A percentile compares a stretch with the other conserved stretches of the same genome.
Evolutionary conservation across 257 asterid species (phyloP).

Genomic region (Misopates orontium): DNA sequence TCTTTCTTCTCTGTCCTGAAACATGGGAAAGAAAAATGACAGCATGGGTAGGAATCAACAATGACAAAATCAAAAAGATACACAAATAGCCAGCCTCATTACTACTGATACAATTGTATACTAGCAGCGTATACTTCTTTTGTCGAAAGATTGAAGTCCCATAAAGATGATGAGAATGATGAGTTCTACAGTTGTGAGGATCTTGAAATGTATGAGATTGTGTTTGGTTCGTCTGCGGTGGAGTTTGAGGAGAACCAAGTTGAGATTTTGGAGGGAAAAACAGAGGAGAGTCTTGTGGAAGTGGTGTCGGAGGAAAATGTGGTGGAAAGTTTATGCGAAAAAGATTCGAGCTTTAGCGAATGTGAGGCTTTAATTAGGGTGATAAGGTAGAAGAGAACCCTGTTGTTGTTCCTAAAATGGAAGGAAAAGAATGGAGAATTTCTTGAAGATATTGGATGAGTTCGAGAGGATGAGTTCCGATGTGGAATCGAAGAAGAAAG

Average conservation of each 20-base stretch:
- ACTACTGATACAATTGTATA: too few relatives aligned
- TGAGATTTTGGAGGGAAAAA: conserved; percentile 24
- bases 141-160: conserved; percentile 24
- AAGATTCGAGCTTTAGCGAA: conserved; percentile 1
- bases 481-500: conserved; percentile 31
- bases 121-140: conserved; percentile 20
- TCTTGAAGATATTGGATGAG: conserved; percentile 41
- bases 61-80: not conserved
- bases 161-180: conserved; percentile 16
- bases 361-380: too few relatives aligned
- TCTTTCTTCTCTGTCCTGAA: conserved; percentile 44
- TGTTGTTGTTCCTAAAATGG: conserved; percentile 6
- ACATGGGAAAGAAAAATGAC: conserved; percentile 8
- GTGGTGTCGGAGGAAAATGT: conserved; percentile 2
- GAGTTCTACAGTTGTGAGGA: conserved; percentile 34
- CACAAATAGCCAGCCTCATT: not conserved
- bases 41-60: not conserved
- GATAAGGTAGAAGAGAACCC: conserved; percentile 6
- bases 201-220: conserved; percentile 46
- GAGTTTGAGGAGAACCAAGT: conserved; percentile 26
- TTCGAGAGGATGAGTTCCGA: conserved; percentile 38
- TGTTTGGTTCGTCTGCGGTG: conserved; percentile 39
- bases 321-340: not conserved
- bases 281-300: conserved; percentile 19
- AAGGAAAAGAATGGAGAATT: conserved; percentile 45